Conservation (phyloP, 2,329 filamentous ascomycete species). For the Cercospora zeae-maydis region DNA sequence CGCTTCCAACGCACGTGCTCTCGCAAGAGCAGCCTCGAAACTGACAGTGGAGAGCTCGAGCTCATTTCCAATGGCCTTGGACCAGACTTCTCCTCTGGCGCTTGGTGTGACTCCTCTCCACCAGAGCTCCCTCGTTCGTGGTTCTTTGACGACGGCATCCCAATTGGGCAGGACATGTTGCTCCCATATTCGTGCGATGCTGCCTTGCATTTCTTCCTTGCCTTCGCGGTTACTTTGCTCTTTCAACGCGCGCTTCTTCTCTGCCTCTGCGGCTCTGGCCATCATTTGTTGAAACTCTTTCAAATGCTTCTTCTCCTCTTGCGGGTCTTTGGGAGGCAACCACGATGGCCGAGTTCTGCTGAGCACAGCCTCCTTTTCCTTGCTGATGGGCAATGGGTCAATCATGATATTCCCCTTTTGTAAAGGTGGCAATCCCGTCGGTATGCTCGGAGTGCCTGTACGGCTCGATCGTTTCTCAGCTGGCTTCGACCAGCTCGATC, state of each 20-base stretch:
- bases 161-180: slow-evolving; percentile 72
- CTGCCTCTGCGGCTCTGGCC: slow-evolving; percentile 57
- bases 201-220: slow-evolving; percentile 50
- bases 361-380: slow-evolving; percentile 80
- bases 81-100: slow-evolving; percentile 67
- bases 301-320: slow-evolving; percentile 85
- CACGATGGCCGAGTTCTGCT: slow-evolving; percentile 75
- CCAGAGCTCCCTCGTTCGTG: slow-evolving; percentile 71
- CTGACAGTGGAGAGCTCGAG: slow-evolving; percentile 64
- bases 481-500: slow-evolving; percentile 24
- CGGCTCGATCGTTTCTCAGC: slow-evolving; percentile 26
- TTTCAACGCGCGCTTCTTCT: slow-evolving; percentile 50
- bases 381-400: slow-evolving; percentile 76
- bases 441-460: slow-evolving; percentile 50
- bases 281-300: slow-evolving; percentile 84
- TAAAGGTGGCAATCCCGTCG: slow-evolving; percentile 46
- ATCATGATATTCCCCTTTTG: slow-evolving; percentile 77
- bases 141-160: slow-evolving; percentile 66
- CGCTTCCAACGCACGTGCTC: slow-evolving; percentile 61
- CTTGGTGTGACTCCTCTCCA: slow-evolving; percentile 74
- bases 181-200: slow-evolving; percentile 64
- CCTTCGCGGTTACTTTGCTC: slow-evolving; percentile 52
- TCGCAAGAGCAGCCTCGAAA: slow-evolving; percentile 66
- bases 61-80: slow-evolving; percentile 68
- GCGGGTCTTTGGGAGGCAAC: slow-evolving; percentile 82